Evolutionary conservation across 176 grass and related monocot genomes (phyloP), one percentile per base, ranked within the genome.

Genomic region (Oryza australiensis): DNA sequence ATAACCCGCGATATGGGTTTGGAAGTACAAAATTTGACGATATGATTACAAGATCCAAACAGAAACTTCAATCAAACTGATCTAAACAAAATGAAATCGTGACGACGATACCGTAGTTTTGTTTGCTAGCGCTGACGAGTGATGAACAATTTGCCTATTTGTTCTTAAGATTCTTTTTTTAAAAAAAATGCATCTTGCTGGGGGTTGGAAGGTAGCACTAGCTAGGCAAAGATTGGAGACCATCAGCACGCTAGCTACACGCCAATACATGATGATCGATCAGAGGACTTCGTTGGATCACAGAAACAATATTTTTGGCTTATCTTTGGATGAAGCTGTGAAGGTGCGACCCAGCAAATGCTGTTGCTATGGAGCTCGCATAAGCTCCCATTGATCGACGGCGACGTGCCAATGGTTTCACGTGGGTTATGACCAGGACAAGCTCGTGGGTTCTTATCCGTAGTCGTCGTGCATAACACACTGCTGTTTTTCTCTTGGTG

Each of bases 391-490:
- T 27, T 29, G 30, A 23, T 22, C 27, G 84, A 86, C 62, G 84
- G 83, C 78, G 79, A 90, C 79, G 84, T 38, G 75, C 30, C 49
- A 42, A n/a, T 45, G 69, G 74, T 42, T 76, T 79, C 80, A 79
- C 84, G 83, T 78, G 90, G 75, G 74, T 12, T 46, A 22, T 63
- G 83, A 85, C 49, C 26, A 37, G 34, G 86, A 86, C 81, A 42
- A 35, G 57, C 13, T 12, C 64, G 22, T 23, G 30, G 9, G 51
- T 40, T 41, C 69, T 37, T 81, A 72, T 46, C 78, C 66, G 43
- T 81, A 55, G 34, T 42, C 64, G 32, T 69, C 69, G 74, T 30
- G 26, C n/a, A n/a, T n/a, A n/a, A 23, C 26, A 32, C 37, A 28
- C 62, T 27, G 37, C 3, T 1, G 43, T 64, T 70, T 64, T 24